Base-by-base conservation (phyloP, 768 basidiomycete genomes). In the Psilocybe subaeruginosa region DNA sequence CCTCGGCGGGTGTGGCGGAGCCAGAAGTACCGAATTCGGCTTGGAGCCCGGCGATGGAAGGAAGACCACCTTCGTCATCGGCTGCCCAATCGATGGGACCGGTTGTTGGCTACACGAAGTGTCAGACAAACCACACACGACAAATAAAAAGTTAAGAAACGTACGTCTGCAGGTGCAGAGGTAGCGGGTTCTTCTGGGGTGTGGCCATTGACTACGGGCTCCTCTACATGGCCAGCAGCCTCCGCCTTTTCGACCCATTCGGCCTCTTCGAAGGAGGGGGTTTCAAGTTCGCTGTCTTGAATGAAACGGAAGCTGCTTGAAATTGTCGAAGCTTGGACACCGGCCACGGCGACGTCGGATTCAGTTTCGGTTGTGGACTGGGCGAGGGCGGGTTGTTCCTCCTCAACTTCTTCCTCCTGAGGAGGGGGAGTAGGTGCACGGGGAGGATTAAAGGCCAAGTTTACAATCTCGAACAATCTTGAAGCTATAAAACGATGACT, bases 201-300 rank as follows among this genome's bases (percentile, higher is more conserved):
- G 56, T 73, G 61, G n/a, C 75, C 72, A 41, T 82, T 80, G 27
- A 76, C 73, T 4, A 63, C 69, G 4, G 70, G 63, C 46, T 59
- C 64, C 56, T 70, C 65, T 53, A 72, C 73, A 16, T 76, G 76
- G 8, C 62, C 75, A 48, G 69, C 74, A 53, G 69, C 74, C 14
- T 82, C 82, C 17, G 80, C 65, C 33, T 78, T 78, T 67, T 88
- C 83, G 8, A 84, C 82, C 82, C 83, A 87, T 68, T 88, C 87
- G 7, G 77, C 78, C 30, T 69, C 78, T 58, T 87, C 86, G 35
- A 85, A 82, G 9, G 79, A 67, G 19, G 80, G 50, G 0, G 79
- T 70, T 62, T 91, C 91, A 37, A 93, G 78, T 67, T 93, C 92
- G 71, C 91, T 92, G 60, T 83, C 89, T 73, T 92, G 88, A 77